Base-by-base conservation (phyloP, 2,329 filamentous ascomycete genomes). In the Knufia petricola region DNA sequence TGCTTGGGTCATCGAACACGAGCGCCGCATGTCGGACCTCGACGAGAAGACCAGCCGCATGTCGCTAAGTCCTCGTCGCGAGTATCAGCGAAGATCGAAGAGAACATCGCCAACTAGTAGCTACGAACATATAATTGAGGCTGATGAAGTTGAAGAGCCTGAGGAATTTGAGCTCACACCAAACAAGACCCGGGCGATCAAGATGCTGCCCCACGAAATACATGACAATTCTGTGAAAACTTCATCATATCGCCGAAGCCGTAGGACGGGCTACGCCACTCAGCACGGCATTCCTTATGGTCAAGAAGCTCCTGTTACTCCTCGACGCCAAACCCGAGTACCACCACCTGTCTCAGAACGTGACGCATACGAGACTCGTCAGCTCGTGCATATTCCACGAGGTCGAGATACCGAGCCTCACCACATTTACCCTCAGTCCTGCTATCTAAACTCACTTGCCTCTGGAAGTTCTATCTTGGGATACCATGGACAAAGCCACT, bases 1-100 rank as follows among this genome's bases (percentile, higher is more conserved):
- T 37, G 50, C 51, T 8, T 59, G 56, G 56, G 28, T 57, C 32
- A 23, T 54, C 32, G 56, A 59, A 46, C 56, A 59, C 32, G 50
- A 39, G 13, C 52, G 55, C 40, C 49, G 55, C 17, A 53, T 52
- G 31, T 34, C 39, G 1, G 55, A 58, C 38, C 37, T 58, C 17
- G 50, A 54, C 37, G 46, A 48, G 38, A 32, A 32, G 15, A 42
- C 26, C 2, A 38, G 36, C 21, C 32, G n/a, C 23, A 20, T 48
- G 30, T 41, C 38, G 2, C n/a, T 41, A 21, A 41, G 24, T 6
- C 3, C 37, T 12, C 43, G 15, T 38, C 30, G 21, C 10, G 28
- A 34, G 23, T 31, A 6, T 30, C 30, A 4, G 7, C 31, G 34
- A 28, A 40, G 23, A 24, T 47, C 28, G 4, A 17, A 34, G 23